Base-by-base conservation (phyloP, 2,329 filamentous ascomycete genomes). In the Colletotrichum sp. region DNA sequence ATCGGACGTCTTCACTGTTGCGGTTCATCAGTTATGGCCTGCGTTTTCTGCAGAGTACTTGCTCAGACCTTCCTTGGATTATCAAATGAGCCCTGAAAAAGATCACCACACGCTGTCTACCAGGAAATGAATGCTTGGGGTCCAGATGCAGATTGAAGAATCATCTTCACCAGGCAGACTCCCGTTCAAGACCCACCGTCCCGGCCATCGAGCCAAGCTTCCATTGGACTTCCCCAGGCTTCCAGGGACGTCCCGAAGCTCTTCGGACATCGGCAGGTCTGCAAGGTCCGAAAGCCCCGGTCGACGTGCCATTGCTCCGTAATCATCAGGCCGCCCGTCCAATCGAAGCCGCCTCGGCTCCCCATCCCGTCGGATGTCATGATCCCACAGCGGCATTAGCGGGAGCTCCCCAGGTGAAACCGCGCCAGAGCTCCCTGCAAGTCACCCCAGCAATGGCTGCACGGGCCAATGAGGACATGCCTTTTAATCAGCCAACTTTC, bases 371-470 rank as follows among this genome's bases (percentile, higher is more conserved):
- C 69, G 10, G 69, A 64, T 57, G 73, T 48, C 69, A 75, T 72
- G 73, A 72, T 75, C 73, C 69, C 69, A 75, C 43, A 75, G 63
- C 63, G 73, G 73, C 73, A 68, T 67, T 68, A 72, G 73, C 69
- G 73, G 73, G 63, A 75, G 73, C 69, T 72, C 36, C 60, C 61
- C 55, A 64, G 69, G 69, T 68, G 69, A 75, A 75, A 75, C 73
- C 55, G 57, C 43, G 39, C 69, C 73, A 75, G 32, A 72, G 73
- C 69, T 75, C 73, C 72, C 73, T 64, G 73, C 55, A 67, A 67
- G 57, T 57, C 72, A 63, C n/a, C 67, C 60, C 60, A 60, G 48
- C 48, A 18, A 32, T 43, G 5, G 6, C 68, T 13, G 52, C 69
- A 68, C 73, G 63, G 55, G 73, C 73, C 69, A 75, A 75, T 75